These are phyloP conservation scores for Nicotiana knightiana DNA, from an alignment of 257 asterid species.

Conservation along the genomic window DNA sequence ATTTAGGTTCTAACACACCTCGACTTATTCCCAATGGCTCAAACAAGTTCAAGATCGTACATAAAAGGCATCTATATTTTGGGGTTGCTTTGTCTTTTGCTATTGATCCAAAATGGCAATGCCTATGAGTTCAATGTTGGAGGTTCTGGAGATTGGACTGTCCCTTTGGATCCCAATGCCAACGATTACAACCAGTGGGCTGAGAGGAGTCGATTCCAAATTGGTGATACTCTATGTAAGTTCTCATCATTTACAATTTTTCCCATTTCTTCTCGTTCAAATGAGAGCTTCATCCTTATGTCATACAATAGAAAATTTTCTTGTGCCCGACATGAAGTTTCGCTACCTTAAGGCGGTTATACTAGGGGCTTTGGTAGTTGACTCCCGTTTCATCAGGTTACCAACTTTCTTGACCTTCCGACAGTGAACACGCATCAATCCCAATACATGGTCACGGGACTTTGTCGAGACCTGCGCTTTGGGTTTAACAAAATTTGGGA, in stretches of 20 bases:
- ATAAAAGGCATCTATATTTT: conserved; percentile 14
- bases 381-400: not conserved
- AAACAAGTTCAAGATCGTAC: conserved; percentile 4
- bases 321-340: not conserved
- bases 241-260: not conserved
- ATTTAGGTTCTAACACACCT: not conserved
- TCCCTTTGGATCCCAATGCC: conserved; percentile 46
- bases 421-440: not conserved
- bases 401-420: not conserved
- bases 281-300: not conserved
- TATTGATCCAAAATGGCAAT: conserved; percentile 31
- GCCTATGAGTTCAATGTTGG: conserved; percentile 67
- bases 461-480: not conserved
- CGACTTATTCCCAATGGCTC: conserved; percentile 33
- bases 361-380: not conserved
- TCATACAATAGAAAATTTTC: not conserved
- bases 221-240: not conserved
- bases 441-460: not conserved
- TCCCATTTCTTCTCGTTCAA: not conserved
- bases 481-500: too few species aligned
- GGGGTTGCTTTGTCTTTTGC: conserved; percentile 24
- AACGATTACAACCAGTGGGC: conserved; percentile 6
- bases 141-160: conserved; percentile 52
- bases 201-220: not conserved
- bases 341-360: not conserved